Percentiles rank a stretch among this genome's conserved stretches.
phyloP scores from a whole-genome alignment of 257 asterid species.

The Lycium ferocissimum region DNA sequence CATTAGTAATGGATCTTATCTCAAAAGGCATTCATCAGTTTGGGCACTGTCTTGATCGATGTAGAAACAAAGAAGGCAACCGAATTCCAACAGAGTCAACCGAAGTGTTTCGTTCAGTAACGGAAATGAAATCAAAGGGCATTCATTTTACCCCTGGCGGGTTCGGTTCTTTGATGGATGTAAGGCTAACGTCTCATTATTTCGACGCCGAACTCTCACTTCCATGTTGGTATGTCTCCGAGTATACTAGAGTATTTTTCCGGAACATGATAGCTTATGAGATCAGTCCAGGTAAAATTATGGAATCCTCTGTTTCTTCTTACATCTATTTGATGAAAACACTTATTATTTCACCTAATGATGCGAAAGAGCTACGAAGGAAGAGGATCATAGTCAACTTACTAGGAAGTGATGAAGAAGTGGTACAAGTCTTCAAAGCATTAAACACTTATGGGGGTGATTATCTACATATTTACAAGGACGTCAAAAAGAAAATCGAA shows the following conservation, averaged over 20 bases:
- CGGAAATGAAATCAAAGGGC: conserved; percentile 50
- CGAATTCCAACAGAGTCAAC: too few relatives aligned
- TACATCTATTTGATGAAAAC: conserved; percentile 47
- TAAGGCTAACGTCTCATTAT: conserved; percentile 27
- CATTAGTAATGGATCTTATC: too few relatives aligned
- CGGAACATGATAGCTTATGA: conserved; percentile 47
- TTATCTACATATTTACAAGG: background rate
- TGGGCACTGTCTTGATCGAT: background rate
- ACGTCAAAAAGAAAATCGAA: background rate
- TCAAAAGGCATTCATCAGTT: too few relatives aligned
- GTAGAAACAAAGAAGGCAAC: background rate
- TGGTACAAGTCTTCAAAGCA: conserved; percentile 13
- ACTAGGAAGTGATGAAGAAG: conserved; percentile 40
- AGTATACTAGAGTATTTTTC: conserved; percentile 22
- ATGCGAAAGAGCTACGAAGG: conserved; percentile 43
- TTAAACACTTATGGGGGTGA: background rate
- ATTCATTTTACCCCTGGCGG: conserved; percentile 33
- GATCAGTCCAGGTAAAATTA: background rate
- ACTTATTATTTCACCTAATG: conserved; percentile 30
- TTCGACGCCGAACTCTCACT: conserved; percentile 35
- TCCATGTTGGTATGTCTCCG: conserved; percentile 21
- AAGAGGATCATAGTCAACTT: conserved; percentile 33
- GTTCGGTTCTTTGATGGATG: conserved; percentile 2
- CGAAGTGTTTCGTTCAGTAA: conserved; percentile 30
- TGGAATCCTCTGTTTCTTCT: background rate